Base-by-base conservation (phyloP, 2,329 filamentous ascomycete genomes). In the Hypoxylon sp. region DNA sequence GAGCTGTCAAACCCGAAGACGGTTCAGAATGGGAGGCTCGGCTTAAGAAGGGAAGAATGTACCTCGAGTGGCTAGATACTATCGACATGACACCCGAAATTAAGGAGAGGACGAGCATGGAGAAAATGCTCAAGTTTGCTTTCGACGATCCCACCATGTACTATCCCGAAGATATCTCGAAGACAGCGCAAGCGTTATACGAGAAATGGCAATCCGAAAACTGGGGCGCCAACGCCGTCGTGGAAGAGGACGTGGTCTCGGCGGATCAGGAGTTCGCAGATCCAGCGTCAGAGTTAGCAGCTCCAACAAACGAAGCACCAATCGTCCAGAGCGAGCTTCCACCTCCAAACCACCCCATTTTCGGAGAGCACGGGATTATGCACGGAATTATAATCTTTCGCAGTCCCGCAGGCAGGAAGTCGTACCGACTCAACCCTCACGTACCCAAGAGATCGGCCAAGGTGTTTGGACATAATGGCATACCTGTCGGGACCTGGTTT, bases 401-500 rank as follows among this genome's bases (percentile, higher is more conserved):
- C 0, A 51, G 62, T 13, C 6, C 17, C 11, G 62, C 37, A 2
- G 69, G 65, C 8, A 57, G 58, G 10, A 70, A 56, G n/a, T 52
- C 52, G 0, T 74, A 75, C 39, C 66, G 64, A 2, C 42, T 77
- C 0, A 71, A 76, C 29, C 63, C 65, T 0, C 42, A 55, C 8
- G 32, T 76, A 1, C 67, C 65, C 1, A 68, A 68, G 21, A 65
- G 27, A 10, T 44, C 67, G 1, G 47, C 63, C 2, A 75, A 75
- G 17, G 65, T 71, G 0, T 76, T 68, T 8, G 76, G 76, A 2
- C 68, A 78, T 51, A 78, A 78, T 27, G 66, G 35, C 2, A 67
- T 76, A 15, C 17, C 59, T 2, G 60, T 74, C 0, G 76, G 76
- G 2, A 29, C 72, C 8, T 78, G 76, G 76, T 78, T 69, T 11